Evolutionary conservation across 2,329 filamentous ascomycete species (phyloP), one percentile per base, ranked within the genome.

Genomic region (Chaetoscypha palmicola): DNA sequence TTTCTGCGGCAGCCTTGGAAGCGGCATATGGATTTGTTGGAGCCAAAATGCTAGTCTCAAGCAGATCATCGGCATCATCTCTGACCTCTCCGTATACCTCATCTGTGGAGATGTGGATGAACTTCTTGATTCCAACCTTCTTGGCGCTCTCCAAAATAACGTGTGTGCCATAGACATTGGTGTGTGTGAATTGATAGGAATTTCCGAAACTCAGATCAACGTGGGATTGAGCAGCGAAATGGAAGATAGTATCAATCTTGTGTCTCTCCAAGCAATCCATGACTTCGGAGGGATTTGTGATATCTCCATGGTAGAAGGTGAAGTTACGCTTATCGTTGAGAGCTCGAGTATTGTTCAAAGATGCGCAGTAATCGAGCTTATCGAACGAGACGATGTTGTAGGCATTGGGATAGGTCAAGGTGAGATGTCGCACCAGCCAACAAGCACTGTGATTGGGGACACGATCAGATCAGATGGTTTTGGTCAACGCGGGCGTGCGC

Each of bases 381-480:
- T 92, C 86, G 58, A 90, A 88, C 24, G 83, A 90, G 39, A 91
- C 72, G 50, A 91, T 77, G 58, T 85, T 86, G 71, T 92, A 92
- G 51, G 77, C 72, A 31, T 80, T 62, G 2, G 82, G 76, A 59
- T 91, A 91, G 24, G 81, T 86, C 46, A 86, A 66, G 9, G 79
- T 79, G 41, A 92, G 71, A 65, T 91, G 86, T 49, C 86, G 81
- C 50, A 87, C 83, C 28, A 91, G 74, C 86, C 86, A 91, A 62
- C 83, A 89, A 41, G 83, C 86, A 64, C 84, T 89, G 43, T 47
- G n/a, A 19, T 26, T 24, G n/a, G n/a, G 46, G 41, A 10, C 14
- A 16, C 17, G 36, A 14, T 23, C 20, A 40, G 17, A 21, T 21
- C n/a, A 26, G 3, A 30, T 22, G 16, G 8, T 11, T 19, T 40